Base-by-base conservation (phyloP, 2,329 filamentous ascomycete species). In the Fusarium sp. region DNA sequence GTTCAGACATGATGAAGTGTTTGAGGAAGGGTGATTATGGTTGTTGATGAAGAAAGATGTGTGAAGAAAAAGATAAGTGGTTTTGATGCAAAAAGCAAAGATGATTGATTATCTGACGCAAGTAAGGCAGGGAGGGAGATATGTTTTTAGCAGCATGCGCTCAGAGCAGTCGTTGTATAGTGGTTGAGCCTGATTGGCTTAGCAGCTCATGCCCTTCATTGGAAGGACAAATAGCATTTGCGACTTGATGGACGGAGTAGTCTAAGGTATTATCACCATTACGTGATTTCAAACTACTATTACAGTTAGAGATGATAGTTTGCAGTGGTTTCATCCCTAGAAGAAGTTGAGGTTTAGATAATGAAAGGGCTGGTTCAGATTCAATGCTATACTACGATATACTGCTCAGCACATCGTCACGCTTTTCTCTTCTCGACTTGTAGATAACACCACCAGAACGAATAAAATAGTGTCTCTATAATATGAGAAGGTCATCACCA, bases 1-100 rank as follows among this genome's bases (percentile, higher is more conserved):
- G n/a, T 49, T 73, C 61, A 51, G 77, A 22, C 78, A 79, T 79
- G 47, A 44, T 58, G 26, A 31, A 18, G 39, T 17, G 13, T 44
- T 24, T 9, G 39, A 49, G 15, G n/a, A 36, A n/a, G 17, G 20
- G 22, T 22, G 44, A 20, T 26, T 36, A 36, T 42, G 44, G 18
- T 17, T 33, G 22, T 35, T 44, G n/a, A 33, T 39, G 20, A 38
- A 47, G 45, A 14, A 22, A 22, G 13, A 51, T 22, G 33, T n/a
- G 3, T 28, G 15, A 51, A 10, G 17, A 20, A 26, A 31, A 22
- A 24, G 11, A 39, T 24, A 52, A n/a, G 5, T 31, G 8, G 22
- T 20, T 61, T 31, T 28, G 18, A 41, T 17, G n/a, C 15, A 24
- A 15, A 47, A 31, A 14, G 35, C 26, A 38, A 33, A 49, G 42